Percentiles rank a stretch among this genome's conserved stretches.
Conservation (phyloP, 179 eudicot species). For the Spergularia azorica region DNA sequence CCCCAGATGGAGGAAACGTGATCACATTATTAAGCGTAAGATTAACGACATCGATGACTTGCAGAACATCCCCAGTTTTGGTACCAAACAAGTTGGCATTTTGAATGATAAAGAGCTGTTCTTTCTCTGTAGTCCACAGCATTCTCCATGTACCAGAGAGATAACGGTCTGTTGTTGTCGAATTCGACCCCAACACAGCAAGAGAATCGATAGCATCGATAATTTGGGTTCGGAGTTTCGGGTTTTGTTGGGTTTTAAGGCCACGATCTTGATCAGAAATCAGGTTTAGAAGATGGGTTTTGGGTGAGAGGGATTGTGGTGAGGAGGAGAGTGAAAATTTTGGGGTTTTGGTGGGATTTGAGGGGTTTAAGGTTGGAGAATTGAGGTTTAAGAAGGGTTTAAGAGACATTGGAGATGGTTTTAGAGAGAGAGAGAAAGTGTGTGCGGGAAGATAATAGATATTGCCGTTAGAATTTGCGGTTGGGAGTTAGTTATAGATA, state of each 20-base stretch:
- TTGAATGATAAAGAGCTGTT: constrained; percentile 74
- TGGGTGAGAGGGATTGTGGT: constrained; percentile 56
- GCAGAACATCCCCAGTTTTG: constrained; percentile 71
- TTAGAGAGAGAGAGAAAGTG: background rate
- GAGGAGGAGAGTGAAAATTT: constrained; percentile 60
- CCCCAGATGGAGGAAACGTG: constrained; percentile 88
- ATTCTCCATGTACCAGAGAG: constrained; percentile 91
- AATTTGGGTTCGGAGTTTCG: constrained; percentile 55
- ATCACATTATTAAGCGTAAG: constrained; percentile 70
- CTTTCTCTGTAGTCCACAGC: constrained; percentile 96
- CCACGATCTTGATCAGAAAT: constrained; percentile 90
- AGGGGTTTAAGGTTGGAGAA: constrained; percentile 27
- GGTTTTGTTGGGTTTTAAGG: constrained; percentile 70
- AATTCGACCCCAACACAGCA: constrained; percentile 44
- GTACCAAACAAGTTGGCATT: constrained; percentile 75
- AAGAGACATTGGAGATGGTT: constrained; percentile 10
- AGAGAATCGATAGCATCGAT: constrained; percentile 59
- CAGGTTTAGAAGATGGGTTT: constrained; percentile 66
- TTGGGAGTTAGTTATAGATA: constrained; percentile 2
- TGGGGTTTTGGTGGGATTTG: constrained; percentile 30
- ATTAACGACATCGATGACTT: constrained; percentile 75
- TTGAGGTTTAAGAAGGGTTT: constrained; percentile 23
- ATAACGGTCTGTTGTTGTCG: constrained; percentile 59
- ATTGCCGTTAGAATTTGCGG: constrained; percentile 20
- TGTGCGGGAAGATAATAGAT: background rate